These are phyloP conservation scores for Lunularia cruciata DNA, from an alignment of 225 moss, liverwort and hornwort genomes.

Conservation along the genomic window DNA sequence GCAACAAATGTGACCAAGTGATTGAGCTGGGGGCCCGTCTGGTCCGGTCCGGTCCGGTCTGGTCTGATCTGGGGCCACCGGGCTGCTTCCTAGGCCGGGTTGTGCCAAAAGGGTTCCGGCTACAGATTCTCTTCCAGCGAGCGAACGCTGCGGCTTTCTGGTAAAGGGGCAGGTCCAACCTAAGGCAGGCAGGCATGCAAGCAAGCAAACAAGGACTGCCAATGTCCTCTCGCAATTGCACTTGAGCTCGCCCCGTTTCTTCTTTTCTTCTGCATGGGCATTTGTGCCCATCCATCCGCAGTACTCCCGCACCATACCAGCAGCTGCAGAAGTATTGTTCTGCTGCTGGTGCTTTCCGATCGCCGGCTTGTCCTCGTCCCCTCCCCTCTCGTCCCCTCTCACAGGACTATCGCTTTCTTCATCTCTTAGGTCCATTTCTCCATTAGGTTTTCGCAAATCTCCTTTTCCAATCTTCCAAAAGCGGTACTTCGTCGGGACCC, in stretches of 20 bases:
- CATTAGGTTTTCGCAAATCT: background rate
- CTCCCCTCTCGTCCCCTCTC: background rate
- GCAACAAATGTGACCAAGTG: background rate
- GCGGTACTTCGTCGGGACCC: constrained; percentile 11
- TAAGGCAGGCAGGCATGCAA: background rate
- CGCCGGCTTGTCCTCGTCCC: background rate
- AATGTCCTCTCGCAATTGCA: too few species aligned
- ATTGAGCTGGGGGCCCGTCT: background rate
- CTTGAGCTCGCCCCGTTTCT: too few species aligned
- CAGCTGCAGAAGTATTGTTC: too few species aligned
- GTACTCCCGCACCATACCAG: too few species aligned
- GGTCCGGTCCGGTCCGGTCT: too few species aligned
- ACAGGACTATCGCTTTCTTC: too few species aligned
- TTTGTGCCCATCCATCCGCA: too few species aligned
- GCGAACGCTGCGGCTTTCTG: background rate
- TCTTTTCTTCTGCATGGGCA: too few species aligned
- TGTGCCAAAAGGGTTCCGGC: too few species aligned
- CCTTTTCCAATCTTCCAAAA: background rate
- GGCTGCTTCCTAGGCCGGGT: too few species aligned
- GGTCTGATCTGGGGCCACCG: too few species aligned
- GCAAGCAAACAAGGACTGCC: background rate
- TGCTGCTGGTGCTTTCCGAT: background rate
- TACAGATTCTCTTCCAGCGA: constrained; percentile 2
- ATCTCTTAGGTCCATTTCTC: background rate
- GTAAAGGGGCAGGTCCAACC: background rate